phyloP scores from a whole-genome alignment of 2,329 filamentous ascomycete species.

The Drechslera avenae region DNA sequence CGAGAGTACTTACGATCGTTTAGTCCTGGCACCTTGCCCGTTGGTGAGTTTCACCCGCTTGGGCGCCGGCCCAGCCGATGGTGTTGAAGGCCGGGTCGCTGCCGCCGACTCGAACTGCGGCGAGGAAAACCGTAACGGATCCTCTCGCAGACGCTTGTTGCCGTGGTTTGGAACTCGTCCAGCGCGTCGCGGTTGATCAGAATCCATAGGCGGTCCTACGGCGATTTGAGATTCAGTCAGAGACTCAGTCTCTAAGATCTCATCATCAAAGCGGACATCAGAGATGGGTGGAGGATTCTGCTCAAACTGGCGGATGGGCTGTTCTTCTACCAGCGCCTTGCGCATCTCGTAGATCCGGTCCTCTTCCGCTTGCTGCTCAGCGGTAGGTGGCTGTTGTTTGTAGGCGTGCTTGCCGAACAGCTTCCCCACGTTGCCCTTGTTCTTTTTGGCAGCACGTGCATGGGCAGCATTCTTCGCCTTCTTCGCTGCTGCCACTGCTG shows the following conservation, averaged over 20 bases:
- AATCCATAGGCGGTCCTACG: constrained; percentile 42
- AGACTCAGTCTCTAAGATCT: constrained; percentile 45
- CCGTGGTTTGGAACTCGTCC: constrained; percentile 34
- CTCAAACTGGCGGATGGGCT: constrained; percentile 31
- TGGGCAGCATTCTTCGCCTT: constrained; percentile 33
- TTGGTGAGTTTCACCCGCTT: constrained; percentile 46
- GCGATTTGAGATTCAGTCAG: constrained; percentile 45
- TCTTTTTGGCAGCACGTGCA: constrained; percentile 41
- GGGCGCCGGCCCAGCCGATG: constrained; percentile 33
- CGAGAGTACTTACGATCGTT: constrained; percentile 45
- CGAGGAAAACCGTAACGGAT: constrained; percentile 37
- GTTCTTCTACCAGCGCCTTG: constrained; percentile 33
- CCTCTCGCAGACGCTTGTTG: constrained; percentile 42
- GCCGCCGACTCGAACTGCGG: constrained; percentile 39
- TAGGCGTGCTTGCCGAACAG: constrained; percentile 34
- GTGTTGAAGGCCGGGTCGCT: constrained; percentile 43
- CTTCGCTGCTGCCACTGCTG: constrained; percentile 24
- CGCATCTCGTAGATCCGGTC: constrained; percentile 32
- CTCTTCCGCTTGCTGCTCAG: constrained; percentile 36
- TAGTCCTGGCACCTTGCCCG: constrained; percentile 44
- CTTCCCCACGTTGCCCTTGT: constrained; percentile 37
- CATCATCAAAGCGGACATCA: constrained; percentile 45
- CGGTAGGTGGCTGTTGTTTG: constrained; percentile 36
- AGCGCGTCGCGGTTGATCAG: constrained; percentile 37
- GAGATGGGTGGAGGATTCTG: constrained; percentile 31